Evolutionary conservation across 2,329 filamentous ascomycete genomes (phyloP).

Genomic region (Paraphoma sp.): DNA sequence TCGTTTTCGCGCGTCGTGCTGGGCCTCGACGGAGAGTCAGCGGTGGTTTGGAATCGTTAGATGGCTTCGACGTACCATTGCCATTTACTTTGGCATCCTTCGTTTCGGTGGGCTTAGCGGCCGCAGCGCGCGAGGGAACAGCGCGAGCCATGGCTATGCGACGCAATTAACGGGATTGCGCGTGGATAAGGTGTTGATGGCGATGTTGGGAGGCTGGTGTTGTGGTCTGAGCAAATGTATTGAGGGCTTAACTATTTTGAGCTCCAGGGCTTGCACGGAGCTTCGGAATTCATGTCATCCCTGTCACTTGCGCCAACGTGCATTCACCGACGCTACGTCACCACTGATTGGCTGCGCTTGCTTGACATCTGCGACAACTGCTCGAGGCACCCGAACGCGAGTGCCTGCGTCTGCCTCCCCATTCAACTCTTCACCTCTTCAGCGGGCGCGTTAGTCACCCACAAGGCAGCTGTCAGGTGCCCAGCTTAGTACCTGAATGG

Average conservation of each 20-base stretch:
- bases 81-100: constrained; percentile 40
- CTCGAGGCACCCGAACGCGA: neutral
- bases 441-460: constrained; percentile 7
- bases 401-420: neutral
- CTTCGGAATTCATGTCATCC: constrained; percentile 4
- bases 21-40: constrained; percentile 22
- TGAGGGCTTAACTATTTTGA: constrained; percentile 6
- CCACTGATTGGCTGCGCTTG: constrained; percentile 19
- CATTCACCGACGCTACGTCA: constrained; percentile 17
- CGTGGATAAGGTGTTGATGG: constrained; percentile 16
- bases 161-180: constrained; percentile 20
- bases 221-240: constrained; percentile 32
- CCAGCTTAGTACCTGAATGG: constrained; percentile 23
- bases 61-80: constrained; percentile 34
- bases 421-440: constrained; percentile 1
- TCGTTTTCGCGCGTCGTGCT: constrained; percentile 33
- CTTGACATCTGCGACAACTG: neutral
- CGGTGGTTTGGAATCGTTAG: constrained; percentile 13
- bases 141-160: constrained; percentile 38
- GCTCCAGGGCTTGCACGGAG: constrained; percentile 8
- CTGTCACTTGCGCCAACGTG: constrained; percentile 1
- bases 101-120: constrained; percentile 32
- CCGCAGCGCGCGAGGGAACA: constrained; percentile 33
- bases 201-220: constrained; percentile 30
- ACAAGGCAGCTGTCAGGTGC: constrained; percentile 7